A percentile compares a stretch with the other conserved stretches of the same genome.
Evolutionary conservation across 2,329 filamentous ascomycete species (phyloP).

Genomic region (Ophiostoma triangulosporum): DNA sequence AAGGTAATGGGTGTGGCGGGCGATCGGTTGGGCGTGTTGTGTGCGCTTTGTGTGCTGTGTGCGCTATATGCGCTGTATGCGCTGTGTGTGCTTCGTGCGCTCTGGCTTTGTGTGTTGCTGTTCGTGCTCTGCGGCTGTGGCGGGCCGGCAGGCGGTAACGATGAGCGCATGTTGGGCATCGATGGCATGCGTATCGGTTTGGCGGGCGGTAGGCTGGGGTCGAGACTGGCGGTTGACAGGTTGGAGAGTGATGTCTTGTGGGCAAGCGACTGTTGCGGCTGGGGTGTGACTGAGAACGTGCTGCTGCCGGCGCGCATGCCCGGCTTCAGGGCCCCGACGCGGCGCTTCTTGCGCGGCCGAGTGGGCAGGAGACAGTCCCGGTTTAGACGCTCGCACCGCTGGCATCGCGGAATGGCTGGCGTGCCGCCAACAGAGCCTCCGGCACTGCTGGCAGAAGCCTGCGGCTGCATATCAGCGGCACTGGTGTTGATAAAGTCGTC

Average conservation of each 20-base stretch:
- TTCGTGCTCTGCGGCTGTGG: neutral
- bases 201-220: neutral
- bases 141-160: neutral
- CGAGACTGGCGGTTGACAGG: neutral
- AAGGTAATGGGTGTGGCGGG: neutral
- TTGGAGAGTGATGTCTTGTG: neutral
- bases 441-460: neutral
- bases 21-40: neutral
- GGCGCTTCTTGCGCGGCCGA: conserved; percentile 14
- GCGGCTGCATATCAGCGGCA: neutral
- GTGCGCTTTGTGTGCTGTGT: neutral
- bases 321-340: conserved; percentile 10
- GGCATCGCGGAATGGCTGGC: conserved; percentile 10
- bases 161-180: neutral
- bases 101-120: neutral
- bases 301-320: neutral
- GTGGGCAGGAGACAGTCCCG: conserved; percentile 12
- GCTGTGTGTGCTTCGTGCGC: neutral
- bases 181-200: neutral
- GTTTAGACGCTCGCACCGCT: conserved; percentile 14
- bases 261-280: neutral
- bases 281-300: neutral
- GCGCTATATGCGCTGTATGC: neutral
- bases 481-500: conserved; percentile 4
- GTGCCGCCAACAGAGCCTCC: conserved; percentile 4